phyloP scores from a whole-genome alignment of 768 basidiomycete species.

The Leccinum obscurum region DNA sequence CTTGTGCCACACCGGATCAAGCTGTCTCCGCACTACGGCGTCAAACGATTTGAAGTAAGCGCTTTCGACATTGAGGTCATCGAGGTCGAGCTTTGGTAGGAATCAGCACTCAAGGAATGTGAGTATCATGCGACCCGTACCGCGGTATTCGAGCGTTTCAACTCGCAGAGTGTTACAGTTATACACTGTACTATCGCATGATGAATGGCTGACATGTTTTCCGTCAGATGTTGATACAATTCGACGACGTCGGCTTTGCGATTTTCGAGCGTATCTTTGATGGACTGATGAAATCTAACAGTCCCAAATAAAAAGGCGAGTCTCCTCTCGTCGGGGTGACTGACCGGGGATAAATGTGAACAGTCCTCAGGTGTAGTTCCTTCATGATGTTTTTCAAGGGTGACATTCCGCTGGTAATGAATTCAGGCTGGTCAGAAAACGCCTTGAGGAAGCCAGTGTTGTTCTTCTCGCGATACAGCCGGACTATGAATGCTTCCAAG shows the following conservation, averaged over 20 bases:
- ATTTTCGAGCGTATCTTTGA: conserved; percentile 79
- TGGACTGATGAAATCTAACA: conserved; percentile 82
- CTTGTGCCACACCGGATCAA: conserved; percentile 96
- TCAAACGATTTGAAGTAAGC: conserved; percentile 96
- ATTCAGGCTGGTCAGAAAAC: conserved; percentile 95
- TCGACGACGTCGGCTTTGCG: conserved; percentile 92
- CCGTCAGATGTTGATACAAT: conserved; percentile 81
- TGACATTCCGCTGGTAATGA: conserved; percentile 89
- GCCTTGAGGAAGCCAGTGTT: conserved; percentile 91
- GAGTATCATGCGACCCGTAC: conserved; percentile 33
- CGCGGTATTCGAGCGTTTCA: conserved; percentile 83
- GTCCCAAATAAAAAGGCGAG: neutral
- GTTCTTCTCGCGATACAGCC: conserved; percentile 89
- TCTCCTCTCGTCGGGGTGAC: conserved; percentile 3
- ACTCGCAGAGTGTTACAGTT: conserved; percentile 82
- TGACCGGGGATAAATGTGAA: conserved; percentile 90
- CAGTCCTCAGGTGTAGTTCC: conserved; percentile 82
- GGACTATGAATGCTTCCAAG: conserved; percentile 90
- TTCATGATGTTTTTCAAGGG: conserved; percentile 92
- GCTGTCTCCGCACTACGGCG: conserved; percentile 78
- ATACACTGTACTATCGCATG: conserved; percentile 92
- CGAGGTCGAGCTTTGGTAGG: conserved; percentile 75
- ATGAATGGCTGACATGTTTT: conserved; percentile 88
- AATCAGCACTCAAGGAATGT: neutral
- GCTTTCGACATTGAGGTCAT: conserved; percentile 89